Conservation (phyloP, 257 asterid genomes). For the Solanum tarijense region DNA sequence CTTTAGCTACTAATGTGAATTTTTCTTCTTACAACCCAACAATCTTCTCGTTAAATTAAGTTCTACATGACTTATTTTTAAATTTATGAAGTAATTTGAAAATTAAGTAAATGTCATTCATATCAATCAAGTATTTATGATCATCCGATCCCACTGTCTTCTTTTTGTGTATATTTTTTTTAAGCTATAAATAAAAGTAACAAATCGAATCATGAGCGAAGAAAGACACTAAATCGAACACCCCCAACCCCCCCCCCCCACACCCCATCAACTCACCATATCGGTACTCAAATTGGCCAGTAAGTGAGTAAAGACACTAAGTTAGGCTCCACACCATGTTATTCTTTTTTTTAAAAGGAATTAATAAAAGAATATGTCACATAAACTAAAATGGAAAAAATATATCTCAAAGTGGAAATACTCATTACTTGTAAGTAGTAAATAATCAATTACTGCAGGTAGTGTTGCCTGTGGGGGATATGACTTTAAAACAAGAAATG, state of each 20-base stretch:
- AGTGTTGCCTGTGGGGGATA: neutral
- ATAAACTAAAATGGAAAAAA: neutral
- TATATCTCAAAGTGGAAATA: neutral
- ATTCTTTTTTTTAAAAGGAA: neutral
- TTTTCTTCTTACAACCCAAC: neutral
- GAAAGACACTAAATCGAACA: neutral
- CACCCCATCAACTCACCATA: neutral
- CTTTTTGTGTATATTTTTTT: neutral
- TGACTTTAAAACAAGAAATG: neutral
- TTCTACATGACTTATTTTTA: neutral
- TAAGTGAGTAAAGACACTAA: neutral
- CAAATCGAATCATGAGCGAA: neutral
- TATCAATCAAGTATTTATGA: neutral
- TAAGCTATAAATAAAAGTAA: neutral
- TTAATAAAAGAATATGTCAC: neutral
- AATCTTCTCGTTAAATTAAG: neutral
- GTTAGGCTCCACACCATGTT: neutral
- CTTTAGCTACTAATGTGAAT: neutral
- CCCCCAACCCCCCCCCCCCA: accelerated
- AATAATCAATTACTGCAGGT: neutral
- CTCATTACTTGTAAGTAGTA: neutral
- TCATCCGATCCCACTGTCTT: neutral
- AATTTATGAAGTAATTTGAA: neutral
- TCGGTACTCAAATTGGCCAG: neutral
- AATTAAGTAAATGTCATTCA: neutral